phyloP scores from a whole-genome alignment of 2,329 filamentous ascomycete genomes.

The Talaromyces sp. region DNA sequence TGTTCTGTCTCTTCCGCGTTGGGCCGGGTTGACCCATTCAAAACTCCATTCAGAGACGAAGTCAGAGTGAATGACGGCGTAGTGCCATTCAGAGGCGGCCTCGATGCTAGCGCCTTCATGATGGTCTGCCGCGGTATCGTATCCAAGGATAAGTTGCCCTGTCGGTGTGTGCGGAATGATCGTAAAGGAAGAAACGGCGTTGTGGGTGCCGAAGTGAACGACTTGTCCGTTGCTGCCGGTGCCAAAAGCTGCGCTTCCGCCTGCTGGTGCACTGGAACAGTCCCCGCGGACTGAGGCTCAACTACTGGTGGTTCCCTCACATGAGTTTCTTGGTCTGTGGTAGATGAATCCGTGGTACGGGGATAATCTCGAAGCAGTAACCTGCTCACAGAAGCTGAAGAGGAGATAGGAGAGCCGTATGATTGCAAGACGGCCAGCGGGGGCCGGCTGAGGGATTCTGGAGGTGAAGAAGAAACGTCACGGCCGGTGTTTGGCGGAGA shows the following conservation, averaged over 20 bases:
- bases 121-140: conserved; percentile 73
- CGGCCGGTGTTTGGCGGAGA: conserved; percentile 14
- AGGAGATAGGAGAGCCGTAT: conserved; percentile 8
- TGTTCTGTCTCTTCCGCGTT: conserved; percentile 23
- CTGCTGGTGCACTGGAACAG: conserved; percentile 17
- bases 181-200: conserved; percentile 35
- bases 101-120: conserved; percentile 74
- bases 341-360: conserved; percentile 41
- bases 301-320: conserved; percentile 20
- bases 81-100: conserved; percentile 49
- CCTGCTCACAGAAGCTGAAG: conserved; percentile 27
- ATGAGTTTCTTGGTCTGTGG: conserved; percentile 35
- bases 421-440: conserved; percentile 4
- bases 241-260: conserved; percentile 20
- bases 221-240: conserved; percentile 23
- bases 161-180: conserved; percentile 42
- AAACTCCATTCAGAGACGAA: conserved; percentile 60
- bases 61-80: conserved; percentile 59
- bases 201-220: conserved; percentile 21
- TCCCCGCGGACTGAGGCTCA: conserved; percentile 21
- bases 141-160: conserved; percentile 58
- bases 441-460: conserved; percentile 7
- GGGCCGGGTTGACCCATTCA: conserved; percentile 33
- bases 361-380: conserved; percentile 44
- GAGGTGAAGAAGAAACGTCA: conserved; percentile 9